A percentile compares a stretch with the other conserved stretches of the same genome.
Evolutionary conservation across 2,329 filamentous ascomycete species (phyloP).

Genomic region (Fusarium torulosum): DNA sequence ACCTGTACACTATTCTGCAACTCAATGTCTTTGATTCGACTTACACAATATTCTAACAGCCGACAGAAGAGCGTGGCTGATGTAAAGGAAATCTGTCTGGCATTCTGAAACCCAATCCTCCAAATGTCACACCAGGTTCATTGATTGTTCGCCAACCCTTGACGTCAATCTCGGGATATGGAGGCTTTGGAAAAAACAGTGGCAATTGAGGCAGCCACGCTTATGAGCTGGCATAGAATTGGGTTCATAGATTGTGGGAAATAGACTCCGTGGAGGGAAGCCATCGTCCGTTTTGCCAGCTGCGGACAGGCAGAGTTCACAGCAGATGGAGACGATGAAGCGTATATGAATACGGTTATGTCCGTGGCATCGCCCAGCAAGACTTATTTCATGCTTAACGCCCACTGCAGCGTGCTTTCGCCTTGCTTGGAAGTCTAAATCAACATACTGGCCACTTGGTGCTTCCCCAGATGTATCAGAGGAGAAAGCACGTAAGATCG

Average conservation of each 20-base stretch:
- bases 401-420: background rate
- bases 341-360: background rate
- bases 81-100: conserved; percentile 5
- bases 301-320: background rate
- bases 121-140: conserved; percentile 9
- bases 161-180: background rate
- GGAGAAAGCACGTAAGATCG: background rate
- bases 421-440: background rate
- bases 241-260: background rate
- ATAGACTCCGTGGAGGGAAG: background rate
- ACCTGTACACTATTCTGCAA: conserved; percentile 26
- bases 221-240: conserved; percentile 12
- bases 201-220: conserved; percentile 28
- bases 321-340: background rate
- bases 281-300: background rate
- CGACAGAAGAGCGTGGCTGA: background rate
- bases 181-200: conserved; percentile 10
- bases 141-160: background rate
- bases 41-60: conserved; percentile 31
- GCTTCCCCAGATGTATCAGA: background rate
- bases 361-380: background rate
- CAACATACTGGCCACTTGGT: background rate
- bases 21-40: conserved; percentile 34
- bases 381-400: background rate
- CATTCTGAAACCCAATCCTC: conserved; percentile 15